These are phyloP conservation scores for Dalechampia spathulata DNA, from an alignment of 441 rosid species.

Conservation along the genomic window DNA sequence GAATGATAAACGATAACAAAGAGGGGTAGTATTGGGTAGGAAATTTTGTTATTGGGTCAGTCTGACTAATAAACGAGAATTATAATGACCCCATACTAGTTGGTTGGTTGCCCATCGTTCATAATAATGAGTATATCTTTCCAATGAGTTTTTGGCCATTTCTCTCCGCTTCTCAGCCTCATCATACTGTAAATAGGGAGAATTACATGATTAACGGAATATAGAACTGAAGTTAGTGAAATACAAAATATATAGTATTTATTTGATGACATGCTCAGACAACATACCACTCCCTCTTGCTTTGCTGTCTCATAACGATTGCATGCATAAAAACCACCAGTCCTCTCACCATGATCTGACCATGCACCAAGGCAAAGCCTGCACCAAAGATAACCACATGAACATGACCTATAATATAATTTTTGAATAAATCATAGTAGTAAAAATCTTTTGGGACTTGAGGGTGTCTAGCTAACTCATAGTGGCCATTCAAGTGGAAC, in stretches of 20 bases:
- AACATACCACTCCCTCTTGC: conserved; percentile 87
- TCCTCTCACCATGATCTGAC: conserved; percentile 90
- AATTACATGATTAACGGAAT: background rate
- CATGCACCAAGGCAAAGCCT: conserved; percentile 98
- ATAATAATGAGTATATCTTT: conserved; percentile 95
- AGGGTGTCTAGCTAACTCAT: too few species aligned
- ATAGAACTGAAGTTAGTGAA: background rate
- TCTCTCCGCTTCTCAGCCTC: conserved; percentile 83
- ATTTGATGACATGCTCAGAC: too few species aligned
- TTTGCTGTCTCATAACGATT: conserved; percentile 86
- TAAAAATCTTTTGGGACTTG: too few species aligned
- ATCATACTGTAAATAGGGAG: conserved; percentile 47
- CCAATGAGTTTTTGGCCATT: conserved; percentile 95
- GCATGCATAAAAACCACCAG: conserved; percentile 95
- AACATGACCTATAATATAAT: too few species aligned
- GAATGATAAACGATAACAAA: too few species aligned
- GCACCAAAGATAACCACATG: conserved; percentile 14
- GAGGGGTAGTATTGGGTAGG: too few species aligned
- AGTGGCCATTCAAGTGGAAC: too few species aligned
- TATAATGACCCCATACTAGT: conserved; percentile 48
- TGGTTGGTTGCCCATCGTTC: conserved; percentile 99
- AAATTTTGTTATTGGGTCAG: too few species aligned
- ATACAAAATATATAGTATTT: background rate
- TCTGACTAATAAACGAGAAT: too few species aligned
- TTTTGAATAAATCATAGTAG: too few species aligned